Base-by-base conservation (phyloP, 1,284 basidiomycete genomes). In the Taiwanofungus camphoratus region DNA sequence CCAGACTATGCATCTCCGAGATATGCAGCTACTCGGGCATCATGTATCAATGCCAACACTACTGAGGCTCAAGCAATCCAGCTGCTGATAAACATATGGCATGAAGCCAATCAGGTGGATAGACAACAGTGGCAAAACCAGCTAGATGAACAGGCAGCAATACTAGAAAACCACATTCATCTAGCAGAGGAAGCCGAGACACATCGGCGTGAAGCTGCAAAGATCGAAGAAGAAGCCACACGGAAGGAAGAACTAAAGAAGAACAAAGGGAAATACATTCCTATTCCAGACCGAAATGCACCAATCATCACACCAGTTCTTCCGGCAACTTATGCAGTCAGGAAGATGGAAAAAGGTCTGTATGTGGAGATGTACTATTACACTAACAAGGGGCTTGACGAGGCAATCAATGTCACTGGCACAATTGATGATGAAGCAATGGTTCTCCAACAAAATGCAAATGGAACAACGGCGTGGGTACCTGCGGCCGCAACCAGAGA, bases 361-460 rank as follows among this genome's bases (percentile, higher is more conserved):
- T 39, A 40, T 26, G 15, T 33, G 26, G 37, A 44, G 32, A 20
- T 39, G 8, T 33, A 16, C 16, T 39, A 44, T 22, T 39, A 19
- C 36, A 34, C 24, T 11, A 15, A n/a, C n/a, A 20, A 42, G 12
- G 37, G 42, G 8, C 19, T 18, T 5, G 13, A 15, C 6, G 31
- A 30, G 8, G 29, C 38, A 5, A 9, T 6, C 4, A 12, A 9
- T 16, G 20, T 6, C 13, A 21, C 23, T 5, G 13, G 13, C 9
- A 29, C 22, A 21, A 15, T 19, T 5, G 19, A n/a, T 6, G 42
- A 39, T 20, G 38, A 44, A 8, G 31, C 23, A 3, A 21, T 39
- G n/a, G n/a, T 16, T 8, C 6, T 39, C 5, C 5, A 7, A 8
- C 12, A 15, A 4, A 22, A 26, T 18, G 13, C n/a, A 15, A 23